Evolutionary conservation across 345 rosid species (phyloP).

Genomic region (Aethionema arabicum): DNA sequence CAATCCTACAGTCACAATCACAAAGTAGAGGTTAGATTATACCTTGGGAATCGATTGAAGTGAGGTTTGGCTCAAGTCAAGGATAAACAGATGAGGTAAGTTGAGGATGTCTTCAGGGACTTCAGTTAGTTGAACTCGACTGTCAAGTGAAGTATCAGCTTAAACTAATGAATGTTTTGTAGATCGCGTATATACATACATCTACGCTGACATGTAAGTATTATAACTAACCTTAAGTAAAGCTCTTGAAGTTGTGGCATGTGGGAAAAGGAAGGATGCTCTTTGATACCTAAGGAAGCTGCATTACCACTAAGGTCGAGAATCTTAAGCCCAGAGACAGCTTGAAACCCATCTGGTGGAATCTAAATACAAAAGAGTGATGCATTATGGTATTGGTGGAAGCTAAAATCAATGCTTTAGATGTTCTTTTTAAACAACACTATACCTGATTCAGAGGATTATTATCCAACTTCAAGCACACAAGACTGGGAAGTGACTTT

Average conservation of each 20-base stretch:
- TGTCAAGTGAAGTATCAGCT: conserved; percentile 35
- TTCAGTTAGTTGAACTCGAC: conserved; percentile 66
- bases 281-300: conserved; percentile 42
- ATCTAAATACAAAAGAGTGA: conserved; percentile 47
- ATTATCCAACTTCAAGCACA: conserved; percentile 77
- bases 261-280: conserved; percentile 60
- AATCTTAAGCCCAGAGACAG: conserved; percentile 65
- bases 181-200: no score
- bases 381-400: conserved; percentile 21
- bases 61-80: conserved; percentile 79
- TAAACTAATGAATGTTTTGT: conserved; percentile 11
- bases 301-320: conserved; percentile 79
- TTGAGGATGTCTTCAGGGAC: conserved; percentile 65
- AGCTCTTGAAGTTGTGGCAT: conserved; percentile 77
- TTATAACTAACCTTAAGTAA: conserved; percentile 65
- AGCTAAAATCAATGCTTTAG: not conserved
- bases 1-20: not conserved
- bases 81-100: conserved; percentile 57
- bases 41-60: conserved; percentile 73
- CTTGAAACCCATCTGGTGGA: conserved; percentile 71
- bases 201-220: not conserved
- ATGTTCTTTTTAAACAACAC: conserved; percentile 7
- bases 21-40: conserved; percentile 13
- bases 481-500: conserved; percentile 62
- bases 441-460: conserved; percentile 74